These are phyloP conservation scores for Petrea volubilis DNA, from an alignment of 257 asterid genomes.

Conservation along the genomic window DNA sequence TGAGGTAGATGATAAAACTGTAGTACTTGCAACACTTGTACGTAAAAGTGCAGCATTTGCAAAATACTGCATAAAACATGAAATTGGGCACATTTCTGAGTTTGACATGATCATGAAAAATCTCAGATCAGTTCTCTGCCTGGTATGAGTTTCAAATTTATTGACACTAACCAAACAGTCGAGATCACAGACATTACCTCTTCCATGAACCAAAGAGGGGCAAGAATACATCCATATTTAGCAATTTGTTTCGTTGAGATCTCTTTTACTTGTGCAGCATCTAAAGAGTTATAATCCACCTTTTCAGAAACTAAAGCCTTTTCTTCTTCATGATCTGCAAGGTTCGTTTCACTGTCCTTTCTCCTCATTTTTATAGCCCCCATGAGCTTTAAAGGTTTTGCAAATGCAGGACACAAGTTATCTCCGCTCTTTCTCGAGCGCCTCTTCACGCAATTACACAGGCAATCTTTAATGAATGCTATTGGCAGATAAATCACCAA, in stretches of 20 bases:
- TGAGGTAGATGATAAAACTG: constrained; percentile 94
- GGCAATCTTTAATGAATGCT: constrained; percentile 76
- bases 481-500: constrained; percentile 94
- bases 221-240: constrained; percentile 78
- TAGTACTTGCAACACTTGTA: constrained; percentile 97
- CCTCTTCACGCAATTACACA: constrained; percentile 53
- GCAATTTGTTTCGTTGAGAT: constrained; percentile 79
- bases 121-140: neutral
- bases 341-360: constrained; percentile 64
- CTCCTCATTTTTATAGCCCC: constrained; percentile 59
- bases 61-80: constrained; percentile 65
- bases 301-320: constrained; percentile 59
- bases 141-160: neutral
- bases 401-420: constrained; percentile 35
- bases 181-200: no score
- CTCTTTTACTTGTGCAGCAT: constrained; percentile 47
- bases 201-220: constrained; percentile 96
- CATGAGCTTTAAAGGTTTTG: constrained; percentile 60
- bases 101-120: constrained; percentile 12
- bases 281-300: constrained; percentile 39
- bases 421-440: constrained; percentile 38
- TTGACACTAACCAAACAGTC: no score
- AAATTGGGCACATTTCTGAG: neutral
- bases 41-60: constrained; percentile 97
- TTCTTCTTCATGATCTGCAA: constrained; percentile 62